Evolutionary conservation across 495 filamentous ascomycete species (phyloP).

Genomic region (Diplogelasinospora grovesii): DNA sequence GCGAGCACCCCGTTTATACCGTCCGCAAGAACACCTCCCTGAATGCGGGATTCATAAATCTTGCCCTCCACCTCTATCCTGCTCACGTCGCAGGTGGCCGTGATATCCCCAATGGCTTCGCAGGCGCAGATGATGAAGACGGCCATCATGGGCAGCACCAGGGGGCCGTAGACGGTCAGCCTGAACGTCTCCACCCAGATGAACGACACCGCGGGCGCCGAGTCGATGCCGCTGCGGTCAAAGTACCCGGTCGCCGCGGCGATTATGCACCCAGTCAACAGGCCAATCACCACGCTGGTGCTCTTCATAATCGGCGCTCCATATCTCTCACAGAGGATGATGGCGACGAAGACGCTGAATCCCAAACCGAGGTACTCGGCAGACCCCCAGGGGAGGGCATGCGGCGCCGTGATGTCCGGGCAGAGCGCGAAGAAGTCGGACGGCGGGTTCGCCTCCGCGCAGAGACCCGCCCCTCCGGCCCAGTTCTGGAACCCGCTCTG

Average conservation of each 20-base stretch:
- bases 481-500: conserved; percentile 73
- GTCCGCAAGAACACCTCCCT: conserved; percentile 81
- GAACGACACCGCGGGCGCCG: conserved; percentile 70
- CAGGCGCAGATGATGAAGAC: conserved; percentile 85
- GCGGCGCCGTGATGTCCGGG: conserved; percentile 65
- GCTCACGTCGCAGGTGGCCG: conserved; percentile 73
- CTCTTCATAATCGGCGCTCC: conserved; percentile 63
- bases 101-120: conserved; percentile 82
- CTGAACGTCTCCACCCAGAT: conserved; percentile 89
- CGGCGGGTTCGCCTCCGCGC: conserved; percentile 46
- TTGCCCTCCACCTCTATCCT: conserved; percentile 73
- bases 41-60: conserved; percentile 81
- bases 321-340: conserved; percentile 78
- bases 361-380: conserved; percentile 84
- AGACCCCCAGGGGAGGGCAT: conserved; percentile 80
- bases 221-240: conserved; percentile 58
- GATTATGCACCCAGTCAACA: conserved; percentile 82
- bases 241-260: conserved; percentile 83
- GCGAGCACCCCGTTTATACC: conserved; percentile 78
- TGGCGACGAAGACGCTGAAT: conserved; percentile 85
- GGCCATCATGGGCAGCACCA: conserved; percentile 76
- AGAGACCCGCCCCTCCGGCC: conserved; percentile 69
- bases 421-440: conserved; percentile 60
- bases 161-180: conserved; percentile 70
- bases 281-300: conserved; percentile 71